Conservation (phyloP, 306 rosid species). For the Arachis hypogaea region DNA sequence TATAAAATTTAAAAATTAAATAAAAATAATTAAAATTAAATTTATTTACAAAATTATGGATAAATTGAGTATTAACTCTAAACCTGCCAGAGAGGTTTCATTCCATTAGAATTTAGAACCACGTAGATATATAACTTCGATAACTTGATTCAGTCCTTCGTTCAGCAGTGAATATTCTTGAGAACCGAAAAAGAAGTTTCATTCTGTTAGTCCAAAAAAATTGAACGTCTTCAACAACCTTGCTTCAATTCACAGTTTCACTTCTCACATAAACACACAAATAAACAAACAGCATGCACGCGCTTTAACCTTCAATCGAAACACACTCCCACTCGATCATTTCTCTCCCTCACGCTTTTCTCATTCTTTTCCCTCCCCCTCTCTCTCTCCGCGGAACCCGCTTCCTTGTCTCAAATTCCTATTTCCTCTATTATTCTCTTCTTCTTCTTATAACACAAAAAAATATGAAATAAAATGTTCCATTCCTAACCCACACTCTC, state of each 20-base stretch:
- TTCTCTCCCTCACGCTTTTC: constrained; percentile 19
- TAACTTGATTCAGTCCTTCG: too few species aligned
- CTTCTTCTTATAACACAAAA: background rate
- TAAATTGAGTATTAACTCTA: too few species aligned
- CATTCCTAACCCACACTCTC: background rate
- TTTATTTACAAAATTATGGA: too few species aligned
- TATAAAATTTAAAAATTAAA: too few species aligned
- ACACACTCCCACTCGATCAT: background rate
- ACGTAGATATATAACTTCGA: too few species aligned
- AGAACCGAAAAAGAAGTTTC: background rate
- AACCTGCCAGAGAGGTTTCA: too few species aligned
- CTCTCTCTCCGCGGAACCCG: constrained; percentile 30
- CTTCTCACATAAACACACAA: background rate
- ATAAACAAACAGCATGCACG: background rate
- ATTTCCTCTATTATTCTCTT: background rate
- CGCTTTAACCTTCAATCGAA: constrained; percentile 8
- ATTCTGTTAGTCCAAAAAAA: background rate
- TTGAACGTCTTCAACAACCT: constrained; percentile 32
- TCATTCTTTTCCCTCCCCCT: background rate
- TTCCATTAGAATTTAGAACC: too few species aligned
- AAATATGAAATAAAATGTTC: background rate
- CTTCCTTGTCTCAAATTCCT: background rate
- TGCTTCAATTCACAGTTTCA: background rate
- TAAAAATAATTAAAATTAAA: too few species aligned
- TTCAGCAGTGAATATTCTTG: too few species aligned